A percentile compares a stretch with the other conserved stretches of the same genome.
phyloP scores from a whole-genome alignment of 129 eudicot genomes.

The Heracleum sosnowskyi region DNA sequence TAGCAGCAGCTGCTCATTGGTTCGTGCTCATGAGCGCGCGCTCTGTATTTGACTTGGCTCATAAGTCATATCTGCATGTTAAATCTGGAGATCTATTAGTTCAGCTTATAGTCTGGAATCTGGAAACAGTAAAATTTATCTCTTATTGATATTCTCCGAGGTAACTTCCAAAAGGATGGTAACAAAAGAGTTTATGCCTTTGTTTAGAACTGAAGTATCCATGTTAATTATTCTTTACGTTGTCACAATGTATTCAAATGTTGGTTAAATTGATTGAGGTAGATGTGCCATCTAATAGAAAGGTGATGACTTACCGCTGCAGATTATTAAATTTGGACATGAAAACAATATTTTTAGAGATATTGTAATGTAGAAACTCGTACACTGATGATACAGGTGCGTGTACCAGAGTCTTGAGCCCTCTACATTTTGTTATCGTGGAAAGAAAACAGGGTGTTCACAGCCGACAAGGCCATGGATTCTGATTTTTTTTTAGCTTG shows the following conservation, averaged over 20 bases:
- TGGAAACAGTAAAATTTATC: neutral
- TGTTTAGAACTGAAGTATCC: neutral
- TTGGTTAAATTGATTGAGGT: conserved; percentile 1
- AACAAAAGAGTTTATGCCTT: neutral
- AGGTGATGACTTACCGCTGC: neutral
- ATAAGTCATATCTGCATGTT: neutral
- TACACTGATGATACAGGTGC: neutral
- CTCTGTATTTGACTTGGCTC: neutral
- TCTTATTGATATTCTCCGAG: neutral
- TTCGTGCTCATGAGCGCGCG: neutral
- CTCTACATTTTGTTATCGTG: too few species aligned
- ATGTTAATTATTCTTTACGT: conserved; percentile 2
- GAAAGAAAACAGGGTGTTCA: too few species aligned
- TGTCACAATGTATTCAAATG: neutral
- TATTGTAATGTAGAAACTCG: neutral
- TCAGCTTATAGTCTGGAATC: neutral
- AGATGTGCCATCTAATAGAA: conserved; percentile 8
- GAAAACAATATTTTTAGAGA: neutral
- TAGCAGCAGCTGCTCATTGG: neutral
- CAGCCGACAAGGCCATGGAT: neutral
- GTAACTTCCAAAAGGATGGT: neutral
- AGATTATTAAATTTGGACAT: neutral
- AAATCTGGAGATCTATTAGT: too few species aligned
- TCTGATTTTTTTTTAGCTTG: neutral
- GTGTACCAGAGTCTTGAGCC: neutral